Evolutionary conservation across 1,284 basidiomycete species (phyloP).

Genomic region (Earliella scabrosa): DNA sequence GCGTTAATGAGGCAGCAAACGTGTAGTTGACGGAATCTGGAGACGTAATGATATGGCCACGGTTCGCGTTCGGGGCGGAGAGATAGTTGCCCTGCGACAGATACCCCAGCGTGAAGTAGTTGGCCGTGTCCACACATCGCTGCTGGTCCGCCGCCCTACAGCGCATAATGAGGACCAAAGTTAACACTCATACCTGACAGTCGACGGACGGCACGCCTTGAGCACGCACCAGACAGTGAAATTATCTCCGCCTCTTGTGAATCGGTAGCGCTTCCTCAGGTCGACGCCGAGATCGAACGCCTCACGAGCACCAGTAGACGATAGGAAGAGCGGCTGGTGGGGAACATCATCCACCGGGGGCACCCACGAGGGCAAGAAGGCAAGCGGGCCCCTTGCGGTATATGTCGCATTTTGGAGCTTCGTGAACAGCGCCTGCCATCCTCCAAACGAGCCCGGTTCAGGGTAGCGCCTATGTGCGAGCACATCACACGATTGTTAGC

Average conservation of each 20-base stretch:
- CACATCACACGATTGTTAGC: background rate
- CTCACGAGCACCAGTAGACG: constrained; percentile 43
- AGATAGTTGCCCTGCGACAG: constrained; percentile 47
- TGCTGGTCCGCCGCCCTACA: constrained; percentile 47
- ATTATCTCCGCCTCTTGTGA: constrained; percentile 45
- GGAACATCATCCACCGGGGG: constrained; percentile 44
- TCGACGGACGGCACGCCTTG: background rate
- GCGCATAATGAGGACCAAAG: too few species aligned
- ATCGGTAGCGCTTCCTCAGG: constrained; percentile 42
- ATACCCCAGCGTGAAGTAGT: constrained; percentile 45
- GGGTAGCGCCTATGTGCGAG: constrained; percentile 40
- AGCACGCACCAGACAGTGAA: constrained; percentile 50
- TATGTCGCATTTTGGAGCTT: constrained; percentile 48
- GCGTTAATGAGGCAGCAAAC: constrained; percentile 47
- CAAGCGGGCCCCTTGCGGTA: constrained; percentile 42
- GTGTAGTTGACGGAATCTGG: constrained; percentile 47
- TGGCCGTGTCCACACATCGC: constrained; percentile 45
- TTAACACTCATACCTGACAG: too few species aligned
- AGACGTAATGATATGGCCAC: constrained; percentile 39
- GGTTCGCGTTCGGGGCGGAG: constrained; percentile 33
- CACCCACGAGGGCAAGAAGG: constrained; percentile 45
- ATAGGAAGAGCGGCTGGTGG: constrained; percentile 43
- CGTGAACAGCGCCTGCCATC: constrained; percentile 41
- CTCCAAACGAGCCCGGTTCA: constrained; percentile 43
- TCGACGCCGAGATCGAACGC: constrained; percentile 44